Evolutionary conservation across 345 rosid genomes (phyloP).

Genomic region (Excoecaria cochinchinensis): DNA sequence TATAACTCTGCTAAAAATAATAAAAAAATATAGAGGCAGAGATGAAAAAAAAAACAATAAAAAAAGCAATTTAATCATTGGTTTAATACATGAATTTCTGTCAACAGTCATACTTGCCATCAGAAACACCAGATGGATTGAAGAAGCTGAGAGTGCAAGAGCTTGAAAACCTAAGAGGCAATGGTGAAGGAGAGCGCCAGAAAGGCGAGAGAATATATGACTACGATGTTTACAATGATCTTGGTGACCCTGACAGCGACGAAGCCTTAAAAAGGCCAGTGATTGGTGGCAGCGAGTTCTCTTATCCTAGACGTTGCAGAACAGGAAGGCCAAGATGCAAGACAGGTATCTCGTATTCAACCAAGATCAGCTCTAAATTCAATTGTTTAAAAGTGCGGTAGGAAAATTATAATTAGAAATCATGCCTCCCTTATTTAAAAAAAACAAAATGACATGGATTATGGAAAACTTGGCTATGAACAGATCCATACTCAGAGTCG

Average conservation of each 20-base stretch:
- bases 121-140: slow-evolving; percentile 64
- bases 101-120: slow-evolving; percentile 57
- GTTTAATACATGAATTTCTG: too few relatives aligned
- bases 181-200: slow-evolving; percentile 62
- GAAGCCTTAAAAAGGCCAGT: slow-evolving; percentile 31
- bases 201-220: slow-evolving; percentile 64
- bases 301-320: slow-evolving; percentile 57
- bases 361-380: too few relatives aligned
- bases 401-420: too few relatives aligned
- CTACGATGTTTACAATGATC: slow-evolving; percentile 75
- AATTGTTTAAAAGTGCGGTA: too few relatives aligned
- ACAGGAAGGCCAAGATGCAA: slow-evolving; percentile 37
- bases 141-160: slow-evolving; percentile 55
- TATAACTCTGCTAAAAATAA: too few relatives aligned
- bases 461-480: not conserved
- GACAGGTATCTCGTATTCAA: slow-evolving; percentile 17
- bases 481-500: slow-evolving; percentile 57
- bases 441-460: too few relatives aligned
- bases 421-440: too few relatives aligned
- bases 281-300: slow-evolving; percentile 40
- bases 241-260: slow-evolving; percentile 60
- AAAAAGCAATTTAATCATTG: too few relatives aligned
- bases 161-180: slow-evolving; percentile 49
- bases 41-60: too few relatives aligned
- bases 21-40: too few relatives aligned